Conservation (phyloP, 2,329 filamentous ascomycete genomes). For the Trichoderma pleuroti region DNA sequence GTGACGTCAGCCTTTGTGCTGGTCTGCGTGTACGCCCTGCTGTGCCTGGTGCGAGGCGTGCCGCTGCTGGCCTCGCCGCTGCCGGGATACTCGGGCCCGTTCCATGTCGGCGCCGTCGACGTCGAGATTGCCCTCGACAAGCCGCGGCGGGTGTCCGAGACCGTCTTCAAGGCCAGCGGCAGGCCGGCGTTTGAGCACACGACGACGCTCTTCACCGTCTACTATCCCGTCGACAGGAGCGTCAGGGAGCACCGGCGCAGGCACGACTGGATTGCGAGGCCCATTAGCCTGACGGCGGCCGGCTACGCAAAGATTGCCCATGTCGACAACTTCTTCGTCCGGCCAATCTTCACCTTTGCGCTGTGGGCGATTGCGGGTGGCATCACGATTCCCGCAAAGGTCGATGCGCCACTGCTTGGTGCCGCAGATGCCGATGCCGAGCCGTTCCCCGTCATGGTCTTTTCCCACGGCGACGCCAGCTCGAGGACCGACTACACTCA, state of each 20-base stretch:
- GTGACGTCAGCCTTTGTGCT: too few relatives aligned
- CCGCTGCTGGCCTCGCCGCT: slow-evolving; percentile 44
- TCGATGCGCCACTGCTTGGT: slow-evolving; percentile 42
- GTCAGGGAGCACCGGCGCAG: slow-evolving; percentile 26
- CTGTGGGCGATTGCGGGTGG: slow-evolving; percentile 42
- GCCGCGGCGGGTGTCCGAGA: slow-evolving; percentile 32
- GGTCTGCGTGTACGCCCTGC: slow-evolving; percentile 35
- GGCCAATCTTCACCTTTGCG: slow-evolving; percentile 41
- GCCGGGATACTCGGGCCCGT: slow-evolving; percentile 42
- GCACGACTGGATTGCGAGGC: slow-evolving; percentile 46
- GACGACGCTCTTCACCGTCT: slow-evolving; percentile 48
- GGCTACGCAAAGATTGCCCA: slow-evolving; percentile 46
- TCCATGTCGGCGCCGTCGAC: slow-evolving; percentile 46
- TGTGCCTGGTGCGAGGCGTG: slow-evolving; percentile 38
- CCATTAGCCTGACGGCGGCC: slow-evolving; percentile 42
- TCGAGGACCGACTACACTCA: slow-evolving; percentile 51
- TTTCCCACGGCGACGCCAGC: slow-evolving; percentile 51
- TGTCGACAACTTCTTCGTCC: slow-evolving; percentile 41
- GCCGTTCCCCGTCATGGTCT: slow-evolving; percentile 45
- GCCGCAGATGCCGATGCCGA: neutral
- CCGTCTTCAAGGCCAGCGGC: slow-evolving; percentile 33
- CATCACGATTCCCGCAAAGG: slow-evolving; percentile 46
- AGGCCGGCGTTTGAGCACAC: slow-evolving; percentile 44
- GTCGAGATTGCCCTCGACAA: slow-evolving; percentile 42
- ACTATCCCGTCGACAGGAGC: slow-evolving; percentile 42